Conservation (phyloP, 2,329 filamentous ascomycete species). For the Huntiella abstrusa region DNA sequence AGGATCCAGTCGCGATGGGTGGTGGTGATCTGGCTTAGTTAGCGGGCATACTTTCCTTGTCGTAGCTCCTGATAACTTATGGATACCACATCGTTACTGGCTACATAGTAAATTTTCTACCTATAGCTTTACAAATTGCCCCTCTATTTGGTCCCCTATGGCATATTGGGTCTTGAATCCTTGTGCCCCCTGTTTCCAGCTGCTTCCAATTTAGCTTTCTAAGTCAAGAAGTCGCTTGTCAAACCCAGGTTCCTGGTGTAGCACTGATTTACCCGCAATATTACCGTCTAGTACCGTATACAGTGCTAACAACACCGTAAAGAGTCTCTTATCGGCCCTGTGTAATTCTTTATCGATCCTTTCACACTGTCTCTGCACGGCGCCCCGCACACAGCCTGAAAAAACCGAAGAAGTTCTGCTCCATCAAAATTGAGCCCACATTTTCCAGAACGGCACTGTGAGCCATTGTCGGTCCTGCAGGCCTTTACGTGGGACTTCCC, state of each 20-base stretch:
- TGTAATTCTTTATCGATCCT: background rate
- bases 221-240: background rate
- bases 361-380: constrained; percentile 4
- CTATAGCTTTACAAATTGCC: constrained; percentile 5
- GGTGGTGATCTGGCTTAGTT: constrained; percentile 10
- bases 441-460: constrained; percentile 2
- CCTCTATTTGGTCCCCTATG: constrained; percentile 1
- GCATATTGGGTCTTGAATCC: background rate
- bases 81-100: no score
- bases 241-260: background rate
- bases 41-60: background rate
- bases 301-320: constrained; percentile 3
- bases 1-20: constrained; percentile 8
- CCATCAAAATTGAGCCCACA: constrained; percentile 10
- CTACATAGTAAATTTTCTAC: constrained; percentile 9
- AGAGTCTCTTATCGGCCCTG: background rate
- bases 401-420: constrained; percentile 6
- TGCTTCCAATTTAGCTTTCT: constrained; percentile 5
- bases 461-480: background rate
- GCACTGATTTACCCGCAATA: constrained; percentile 6
- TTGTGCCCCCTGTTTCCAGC: constrained; percentile 4
- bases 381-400: constrained; percentile 10
- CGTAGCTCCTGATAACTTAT: constrained; percentile 6
- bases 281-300: background rate
- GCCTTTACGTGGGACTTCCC: background rate